These are phyloP conservation scores for Dictyostelium capitatum DNA, from an alignment of 78 protist genomes.

Conservation along the genomic window DNA sequence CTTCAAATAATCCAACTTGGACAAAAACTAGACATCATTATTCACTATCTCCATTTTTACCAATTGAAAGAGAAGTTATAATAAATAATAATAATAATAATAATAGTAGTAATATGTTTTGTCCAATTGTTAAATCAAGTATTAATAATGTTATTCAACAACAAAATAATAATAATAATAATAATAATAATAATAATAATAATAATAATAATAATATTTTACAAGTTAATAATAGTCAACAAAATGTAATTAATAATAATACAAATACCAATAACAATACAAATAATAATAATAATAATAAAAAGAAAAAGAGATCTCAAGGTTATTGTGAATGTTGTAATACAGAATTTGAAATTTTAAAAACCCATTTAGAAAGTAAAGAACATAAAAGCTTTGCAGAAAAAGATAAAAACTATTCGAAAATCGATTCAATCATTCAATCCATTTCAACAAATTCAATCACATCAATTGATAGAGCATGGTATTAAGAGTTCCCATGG, in stretches of 20 bases:
- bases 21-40: slow-evolving; percentile 42
- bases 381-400: slow-evolving; percentile 71
- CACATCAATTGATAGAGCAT: slow-evolving; percentile 5
- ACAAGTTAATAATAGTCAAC: background rate
- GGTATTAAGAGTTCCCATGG: background rate
- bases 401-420: slow-evolving; percentile 61
- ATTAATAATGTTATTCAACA: background rate
- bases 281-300: slow-evolving; percentile 22
- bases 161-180: background rate
- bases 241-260: background rate
- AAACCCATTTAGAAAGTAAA: slow-evolving; percentile 61
- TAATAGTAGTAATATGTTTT: slow-evolving; percentile 8
- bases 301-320: slow-evolving; percentile 63
- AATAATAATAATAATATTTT: background rate
- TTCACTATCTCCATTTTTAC: slow-evolving; percentile 53
- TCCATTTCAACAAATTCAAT: slow-evolving; percentile 15
- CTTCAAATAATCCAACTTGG: slow-evolving; percentile 29
- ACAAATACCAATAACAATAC: background rate
- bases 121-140: background rate
- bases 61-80: slow-evolving; percentile 58
- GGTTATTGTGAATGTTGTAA: slow-evolving; percentile 79
- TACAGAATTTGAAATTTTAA: slow-evolving; percentile 54
- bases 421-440: slow-evolving; percentile 32
- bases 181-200: slow-evolving; percentile 17
- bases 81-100: background rate